A percentile compares a stretch with the other conserved stretches of the same genome.
Evolutionary conservation across 2,329 filamentous ascomycete species (phyloP).

Genomic region (Geosmithia morbida): DNA sequence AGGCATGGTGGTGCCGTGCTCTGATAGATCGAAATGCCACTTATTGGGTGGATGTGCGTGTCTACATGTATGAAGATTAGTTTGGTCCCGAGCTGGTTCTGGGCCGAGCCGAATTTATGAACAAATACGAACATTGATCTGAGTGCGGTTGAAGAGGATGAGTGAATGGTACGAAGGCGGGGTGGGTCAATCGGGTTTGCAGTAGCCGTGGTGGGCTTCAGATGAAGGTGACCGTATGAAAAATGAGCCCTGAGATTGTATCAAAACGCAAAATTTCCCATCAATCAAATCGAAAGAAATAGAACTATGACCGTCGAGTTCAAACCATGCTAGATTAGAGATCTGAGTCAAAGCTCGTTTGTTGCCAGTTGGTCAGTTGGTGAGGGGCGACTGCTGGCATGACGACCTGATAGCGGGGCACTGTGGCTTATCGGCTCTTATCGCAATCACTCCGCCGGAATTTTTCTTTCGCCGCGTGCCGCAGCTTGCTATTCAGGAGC

Average conservation of each 20-base stretch:
- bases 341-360: neutral
- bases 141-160: neutral
- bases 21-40: no score
- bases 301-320: neutral
- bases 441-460: constrained; percentile 8
- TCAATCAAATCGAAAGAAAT: no score
- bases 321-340: neutral
- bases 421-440: neutral
- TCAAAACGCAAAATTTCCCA: no score
- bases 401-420: constrained; percentile 1
- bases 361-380: no score
- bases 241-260: no score
- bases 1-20: constrained; percentile 6
- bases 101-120: neutral
- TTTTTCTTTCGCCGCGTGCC: constrained; percentile 18
- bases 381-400: constrained; percentile 1
- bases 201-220: no score
- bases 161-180: neutral
- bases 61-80: neutral
- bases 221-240: no score
- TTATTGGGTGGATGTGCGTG: neutral
- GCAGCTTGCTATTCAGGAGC: constrained; percentile 12
- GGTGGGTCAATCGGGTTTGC: no score
- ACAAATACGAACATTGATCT: neutral
- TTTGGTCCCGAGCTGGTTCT: neutral